These are phyloP conservation scores for Monosporascus sp. DNA, from an alignment of 2,329 filamentous ascomycete species.

Conservation along the genomic window DNA sequence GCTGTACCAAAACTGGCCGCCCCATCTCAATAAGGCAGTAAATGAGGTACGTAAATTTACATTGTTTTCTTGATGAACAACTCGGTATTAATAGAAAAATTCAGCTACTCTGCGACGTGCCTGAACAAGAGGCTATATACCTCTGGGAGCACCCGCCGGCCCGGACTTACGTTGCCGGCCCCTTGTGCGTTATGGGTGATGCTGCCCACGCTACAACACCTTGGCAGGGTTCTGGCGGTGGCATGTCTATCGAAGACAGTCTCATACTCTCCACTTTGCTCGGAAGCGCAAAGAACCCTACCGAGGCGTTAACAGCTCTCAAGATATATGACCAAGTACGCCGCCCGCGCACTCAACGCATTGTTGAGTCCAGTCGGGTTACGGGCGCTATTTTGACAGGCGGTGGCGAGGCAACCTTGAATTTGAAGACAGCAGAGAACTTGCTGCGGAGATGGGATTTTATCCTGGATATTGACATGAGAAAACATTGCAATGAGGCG, in stretches of 20 bases:
- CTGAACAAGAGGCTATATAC: conserved; percentile 15
- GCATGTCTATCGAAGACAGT: conserved; percentile 21
- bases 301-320: conserved; percentile 11
- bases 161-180: conserved; percentile 13
- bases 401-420: conserved; percentile 1
- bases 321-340: conserved; percentile 14
- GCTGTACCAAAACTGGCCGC: conserved; percentile 15
- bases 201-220: conserved; percentile 14
- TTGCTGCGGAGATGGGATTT: conserved; percentile 15
- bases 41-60: conserved; percentile 11
- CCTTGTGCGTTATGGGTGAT: conserved; percentile 14
- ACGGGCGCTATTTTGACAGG: conserved; percentile 13
- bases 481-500: conserved; percentile 13
- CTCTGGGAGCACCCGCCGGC: conserved; percentile 20
- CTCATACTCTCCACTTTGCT: conserved; percentile 15
- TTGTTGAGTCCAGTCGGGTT: conserved; percentile 16
- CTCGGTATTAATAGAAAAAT: neutral
- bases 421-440: conserved; percentile 4
- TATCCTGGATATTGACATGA: conserved; percentile 15
- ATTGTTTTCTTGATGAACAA: neutral
- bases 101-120: conserved; percentile 17
- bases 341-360: conserved; percentile 16
- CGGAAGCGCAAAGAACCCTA: conserved; percentile 6
- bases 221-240: conserved; percentile 17
- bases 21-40: conserved; percentile 14